Evolutionary conservation across 2,329 filamentous ascomycete genomes (phyloP).

Genomic region (Plenodomus lindquistii): DNA sequence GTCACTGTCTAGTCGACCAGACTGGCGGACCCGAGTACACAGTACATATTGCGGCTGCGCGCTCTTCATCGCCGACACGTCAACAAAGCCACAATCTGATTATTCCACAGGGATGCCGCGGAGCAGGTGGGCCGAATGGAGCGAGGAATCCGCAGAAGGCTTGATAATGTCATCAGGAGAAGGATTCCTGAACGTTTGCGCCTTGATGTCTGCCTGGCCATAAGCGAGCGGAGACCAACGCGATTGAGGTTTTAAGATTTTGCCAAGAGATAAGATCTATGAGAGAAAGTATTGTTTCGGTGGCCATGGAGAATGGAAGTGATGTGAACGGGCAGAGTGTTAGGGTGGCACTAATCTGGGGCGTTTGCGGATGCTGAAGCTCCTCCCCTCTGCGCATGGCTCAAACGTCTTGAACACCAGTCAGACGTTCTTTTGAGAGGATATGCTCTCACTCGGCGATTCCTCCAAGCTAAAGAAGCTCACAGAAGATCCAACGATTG

Average conservation of each 20-base stretch:
- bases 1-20: neutral
- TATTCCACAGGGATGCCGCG: neutral
- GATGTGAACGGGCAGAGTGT: no score
- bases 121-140: neutral
- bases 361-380: no score
- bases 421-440: neutral
- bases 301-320: neutral
- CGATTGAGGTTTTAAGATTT: neutral
- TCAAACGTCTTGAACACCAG: neutral
- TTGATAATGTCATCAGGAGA: neutral
- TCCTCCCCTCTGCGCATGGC: no score
- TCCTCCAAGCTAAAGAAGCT: neutral
- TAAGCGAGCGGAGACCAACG: neutral
- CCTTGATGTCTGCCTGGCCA: neutral
- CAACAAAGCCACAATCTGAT: neutral
- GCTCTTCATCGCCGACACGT: neutral
- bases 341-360: no score
- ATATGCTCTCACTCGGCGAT: neutral
- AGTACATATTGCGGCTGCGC: neutral
- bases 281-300: neutral
- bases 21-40: neutral
- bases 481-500: neutral
- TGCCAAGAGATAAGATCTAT: neutral
- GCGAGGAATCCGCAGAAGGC: no score
- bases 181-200: neutral